Evolutionary conservation across 148 eudicot species (phyloP).

Genomic region (Camellia lanceoleosa): DNA sequence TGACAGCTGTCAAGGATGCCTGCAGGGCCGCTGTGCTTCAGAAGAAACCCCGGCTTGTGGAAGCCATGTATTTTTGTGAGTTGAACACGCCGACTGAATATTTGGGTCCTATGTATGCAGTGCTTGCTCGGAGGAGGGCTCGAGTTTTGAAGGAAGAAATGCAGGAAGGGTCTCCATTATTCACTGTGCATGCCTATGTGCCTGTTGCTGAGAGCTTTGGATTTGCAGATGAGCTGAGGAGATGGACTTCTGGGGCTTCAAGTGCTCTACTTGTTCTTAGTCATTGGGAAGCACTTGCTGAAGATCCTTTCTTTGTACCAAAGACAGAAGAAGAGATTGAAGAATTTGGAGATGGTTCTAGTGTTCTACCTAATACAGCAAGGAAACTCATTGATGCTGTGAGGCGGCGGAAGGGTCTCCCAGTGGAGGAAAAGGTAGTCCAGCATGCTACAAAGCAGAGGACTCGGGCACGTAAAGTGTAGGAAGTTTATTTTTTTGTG

Average conservation of each 20-base stretch:
- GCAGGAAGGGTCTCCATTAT: slow-evolving; percentile 91
- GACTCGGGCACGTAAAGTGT: slow-evolving; percentile 87
- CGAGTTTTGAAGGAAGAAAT: slow-evolving; percentile 82
- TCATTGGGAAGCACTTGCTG: slow-evolving; percentile 80
- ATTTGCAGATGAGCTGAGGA: slow-evolving; percentile 85
- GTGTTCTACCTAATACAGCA: slow-evolving; percentile 69
- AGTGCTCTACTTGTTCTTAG: slow-evolving; percentile 89
- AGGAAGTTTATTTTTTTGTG: slow-evolving; percentile 16
- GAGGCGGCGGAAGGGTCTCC: slow-evolving; percentile 82
- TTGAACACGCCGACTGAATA: slow-evolving; percentile 74
- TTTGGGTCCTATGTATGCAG: slow-evolving; percentile 78
- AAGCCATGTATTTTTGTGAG: slow-evolving; percentile 83
- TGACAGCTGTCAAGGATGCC: slow-evolving; percentile 88
- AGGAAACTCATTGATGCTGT: slow-evolving; percentile 89
- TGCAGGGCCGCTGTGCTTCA: slow-evolving; percentile 76
- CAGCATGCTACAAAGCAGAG: slow-evolving; percentile 95
- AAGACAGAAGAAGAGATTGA: slow-evolving; percentile 92
- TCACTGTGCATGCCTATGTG: slow-evolving; percentile 83
- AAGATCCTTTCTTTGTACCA: slow-evolving; percentile 95
- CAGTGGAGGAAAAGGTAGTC: slow-evolving; percentile 92
- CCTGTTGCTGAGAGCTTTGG: slow-evolving; percentile 95
- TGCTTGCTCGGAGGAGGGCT: slow-evolving; percentile 79
- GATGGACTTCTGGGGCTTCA: slow-evolving; percentile 85
- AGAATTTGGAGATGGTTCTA: slow-evolving; percentile 94
- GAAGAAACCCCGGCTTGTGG: slow-evolving; percentile 74